These are phyloP conservation scores for Cyberlindnera lachancei DNA, from an alignment of 805 yeast genomes.

Conservation along the genomic window DNA sequence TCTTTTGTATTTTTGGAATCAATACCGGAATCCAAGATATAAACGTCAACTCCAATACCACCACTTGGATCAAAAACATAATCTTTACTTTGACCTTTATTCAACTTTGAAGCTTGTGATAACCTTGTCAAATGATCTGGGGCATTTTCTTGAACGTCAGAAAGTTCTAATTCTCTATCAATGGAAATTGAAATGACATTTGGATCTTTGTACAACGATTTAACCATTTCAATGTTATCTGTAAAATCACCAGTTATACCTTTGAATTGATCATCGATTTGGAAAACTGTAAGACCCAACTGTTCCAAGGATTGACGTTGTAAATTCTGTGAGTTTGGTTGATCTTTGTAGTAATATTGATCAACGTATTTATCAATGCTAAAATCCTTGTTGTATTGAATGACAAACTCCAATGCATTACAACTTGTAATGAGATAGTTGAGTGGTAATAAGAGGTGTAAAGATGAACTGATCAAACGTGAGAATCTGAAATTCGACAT, in stretches of 20 bases:
- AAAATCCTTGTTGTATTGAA: constrained; percentile 21
- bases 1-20: constrained; percentile 33
- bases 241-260: constrained; percentile 32
- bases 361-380: constrained; percentile 13
- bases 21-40: constrained; percentile 34
- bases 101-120: constrained; percentile 27
- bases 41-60: constrained; percentile 32
- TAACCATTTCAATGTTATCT: constrained; percentile 21
- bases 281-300: constrained; percentile 16
- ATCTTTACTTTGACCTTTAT: constrained; percentile 24
- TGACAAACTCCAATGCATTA: constrained; percentile 15
- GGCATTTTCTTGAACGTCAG: constrained; percentile 33
- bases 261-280: constrained; percentile 26
- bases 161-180: constrained; percentile 28
- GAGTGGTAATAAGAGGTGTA: too few relatives aligned
- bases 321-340: neutral
- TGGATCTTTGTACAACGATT: constrained; percentile 28
- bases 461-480: too few relatives aligned
- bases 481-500: too few relatives aligned
- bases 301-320: constrained; percentile 7
- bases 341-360: constrained; percentile 11
- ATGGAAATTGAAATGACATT: constrained; percentile 29
- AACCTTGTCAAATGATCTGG: constrained; percentile 36
- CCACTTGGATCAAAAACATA: constrained; percentile 36
- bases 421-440: too few relatives aligned